Evolutionary conservation across 306 rosid species (phyloP).

Genomic region (Fragaria iinumae): DNA sequence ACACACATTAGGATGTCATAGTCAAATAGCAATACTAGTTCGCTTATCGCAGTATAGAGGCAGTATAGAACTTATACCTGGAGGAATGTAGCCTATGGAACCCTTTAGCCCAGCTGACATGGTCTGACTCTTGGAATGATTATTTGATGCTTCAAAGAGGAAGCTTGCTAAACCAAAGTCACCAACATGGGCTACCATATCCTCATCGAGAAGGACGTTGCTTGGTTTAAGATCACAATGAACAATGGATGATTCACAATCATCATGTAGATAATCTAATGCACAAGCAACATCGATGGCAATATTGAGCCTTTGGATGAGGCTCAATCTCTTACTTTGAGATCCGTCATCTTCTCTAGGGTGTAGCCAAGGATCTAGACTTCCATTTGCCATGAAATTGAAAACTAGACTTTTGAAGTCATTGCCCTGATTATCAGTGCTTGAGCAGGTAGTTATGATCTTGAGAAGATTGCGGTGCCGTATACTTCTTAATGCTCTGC

Average conservation of each 20-base stretch:
- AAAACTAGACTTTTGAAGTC: conserved; percentile 45
- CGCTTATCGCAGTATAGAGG: not conserved
- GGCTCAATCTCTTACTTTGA: conserved; percentile 21
- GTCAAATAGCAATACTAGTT: too few relatives aligned
- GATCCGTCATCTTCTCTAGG: not conserved
- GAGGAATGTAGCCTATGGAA: conserved; percentile 36
- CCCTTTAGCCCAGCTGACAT: conserved; percentile 25
- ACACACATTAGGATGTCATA: not conserved
- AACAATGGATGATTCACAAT: conserved; percentile 31
- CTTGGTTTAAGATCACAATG: conserved; percentile 42
- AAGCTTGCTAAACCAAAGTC: conserved; percentile 41
- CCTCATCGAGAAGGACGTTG: conserved; percentile 32
- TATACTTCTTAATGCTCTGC: conserved; percentile 30
- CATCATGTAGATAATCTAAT: conserved; percentile 33
- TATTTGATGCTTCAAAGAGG: conserved; percentile 24
- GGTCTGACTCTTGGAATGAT: conserved; percentile 1
- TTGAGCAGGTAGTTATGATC: conserved; percentile 38
- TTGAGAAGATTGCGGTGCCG: conserved; percentile 47
- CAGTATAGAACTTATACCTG: too few relatives aligned
- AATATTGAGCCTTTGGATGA: conserved; percentile 34
- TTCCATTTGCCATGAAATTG: conserved; percentile 39
- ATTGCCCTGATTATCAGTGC: conserved; percentile 26
- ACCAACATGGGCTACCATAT: conserved; percentile 12
- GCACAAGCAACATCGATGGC: conserved; percentile 37
- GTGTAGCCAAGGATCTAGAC: conserved; percentile 33